phyloP scores from a whole-genome alignment of 2,329 filamentous ascomycete species.

The Penicillium italicum region DNA sequence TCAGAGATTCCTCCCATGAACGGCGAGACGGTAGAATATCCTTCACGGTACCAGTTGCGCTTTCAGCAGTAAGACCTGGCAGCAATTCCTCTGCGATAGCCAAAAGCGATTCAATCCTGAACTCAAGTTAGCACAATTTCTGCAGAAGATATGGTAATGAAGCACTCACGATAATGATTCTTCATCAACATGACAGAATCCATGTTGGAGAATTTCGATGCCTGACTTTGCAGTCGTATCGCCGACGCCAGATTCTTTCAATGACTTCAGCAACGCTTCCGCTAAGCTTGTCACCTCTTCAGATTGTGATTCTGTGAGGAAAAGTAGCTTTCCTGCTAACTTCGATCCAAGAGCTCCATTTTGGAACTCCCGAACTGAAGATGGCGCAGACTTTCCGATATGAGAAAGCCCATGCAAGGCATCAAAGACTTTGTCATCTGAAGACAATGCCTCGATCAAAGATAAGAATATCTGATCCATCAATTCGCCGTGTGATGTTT shows the following conservation, averaged over 20 bases:
- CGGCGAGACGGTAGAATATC: constrained; percentile 61
- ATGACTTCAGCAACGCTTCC: constrained; percentile 31
- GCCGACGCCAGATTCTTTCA: constrained; percentile 38
- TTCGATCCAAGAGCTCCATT: constrained; percentile 46
- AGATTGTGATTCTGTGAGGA: constrained; percentile 51
- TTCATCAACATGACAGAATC: constrained; percentile 45
- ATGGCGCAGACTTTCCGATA: constrained; percentile 41
- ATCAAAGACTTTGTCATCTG: constrained; percentile 34
- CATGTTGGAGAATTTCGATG: constrained; percentile 53
- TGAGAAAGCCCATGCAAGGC: constrained; percentile 46
- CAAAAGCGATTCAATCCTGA: constrained; percentile 55
- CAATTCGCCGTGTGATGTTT: constrained; percentile 32
- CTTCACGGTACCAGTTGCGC: constrained; percentile 26
- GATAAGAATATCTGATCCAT: constrained; percentile 36
- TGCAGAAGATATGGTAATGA: constrained; percentile 23
- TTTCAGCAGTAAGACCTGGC: constrained; percentile 30
- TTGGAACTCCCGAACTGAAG: constrained; percentile 44
- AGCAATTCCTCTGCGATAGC: constrained; percentile 52
- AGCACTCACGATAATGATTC: constrained; percentile 47
- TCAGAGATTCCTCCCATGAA: constrained; percentile 64
- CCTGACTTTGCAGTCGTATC: constrained; percentile 45
- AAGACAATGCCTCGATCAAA: constrained; percentile 43
- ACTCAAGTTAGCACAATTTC: neutral
- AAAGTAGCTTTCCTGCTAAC: constrained; percentile 52
- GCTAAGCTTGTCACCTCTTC: constrained; percentile 49